Evolutionary conservation across 208 protist genomes (phyloP), one percentile per base, ranked within the genome.

Genomic region (Angomonas desouzai): DNA sequence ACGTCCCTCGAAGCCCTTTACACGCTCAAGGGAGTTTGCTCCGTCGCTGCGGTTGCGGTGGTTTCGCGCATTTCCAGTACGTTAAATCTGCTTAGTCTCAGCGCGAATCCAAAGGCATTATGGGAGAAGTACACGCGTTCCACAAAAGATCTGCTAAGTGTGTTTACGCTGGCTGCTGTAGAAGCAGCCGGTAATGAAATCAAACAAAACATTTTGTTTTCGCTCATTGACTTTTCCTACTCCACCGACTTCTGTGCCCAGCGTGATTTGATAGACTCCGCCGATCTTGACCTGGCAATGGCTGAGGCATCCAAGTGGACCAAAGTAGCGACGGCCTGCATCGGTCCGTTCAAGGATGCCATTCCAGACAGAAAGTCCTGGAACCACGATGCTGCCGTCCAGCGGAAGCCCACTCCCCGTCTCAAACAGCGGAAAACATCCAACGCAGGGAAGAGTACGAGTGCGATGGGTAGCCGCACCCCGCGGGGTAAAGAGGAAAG

Each of bases 151-250:
- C 32, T 85, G 27, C 2, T 72, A 18, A 64, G 66, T 55, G 38
- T 61, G 32, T 16, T 65, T 28, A 28, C 22, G 6, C 20, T 23
- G 45, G 45, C 9, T 4, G 10, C 45, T 13, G 10, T 51, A 23
- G 45, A 51, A 23, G 20, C 45, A n/a, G 56, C 22, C 62, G 60
- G 55, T 16, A 20, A 28, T 16, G 27, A 58, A 65, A 10, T 67
- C 48, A 72, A 73, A 29, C 70, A 79, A 48, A 66, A 33, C 20
- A 47, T 77, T 16, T 69, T 79, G 2, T 60, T 85, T 0, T 60
- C 79, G 10, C 70, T 88, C 25, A 48, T 88, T 3, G 81, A 88
- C 61, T 76, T 77, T 18, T 58, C 83, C n/a, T 33, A 82, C 6
- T 65, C 79, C 1, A 79, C 74, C 13, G 78, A 87, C 47, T 84